These are phyloP conservation scores for Massarina eburnea DNA, from an alignment of 2,329 filamentous ascomycete genomes.

Conservation along the genomic window DNA sequence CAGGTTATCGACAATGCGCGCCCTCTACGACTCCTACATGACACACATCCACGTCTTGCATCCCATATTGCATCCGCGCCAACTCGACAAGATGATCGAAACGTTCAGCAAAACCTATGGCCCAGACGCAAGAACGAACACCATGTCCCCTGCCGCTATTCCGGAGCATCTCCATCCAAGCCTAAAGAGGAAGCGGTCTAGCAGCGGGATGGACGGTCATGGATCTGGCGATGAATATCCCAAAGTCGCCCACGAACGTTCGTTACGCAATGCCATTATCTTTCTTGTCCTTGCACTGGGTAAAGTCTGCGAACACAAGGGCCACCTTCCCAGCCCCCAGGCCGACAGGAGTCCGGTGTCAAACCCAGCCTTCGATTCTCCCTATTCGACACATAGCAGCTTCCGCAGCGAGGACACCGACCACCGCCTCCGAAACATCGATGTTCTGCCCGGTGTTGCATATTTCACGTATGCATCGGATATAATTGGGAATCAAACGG, in stretches of 20 bases:
- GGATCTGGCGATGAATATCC: conserved; percentile 11
- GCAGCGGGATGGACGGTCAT: conserved; percentile 28
- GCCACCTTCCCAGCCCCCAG: conserved; percentile 58
- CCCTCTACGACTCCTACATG: conserved; percentile 58
- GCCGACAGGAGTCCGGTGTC: conserved; percentile 44
- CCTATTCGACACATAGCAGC: conserved; percentile 42
- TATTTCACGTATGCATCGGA: conserved; percentile 87
- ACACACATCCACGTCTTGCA: conserved; percentile 64
- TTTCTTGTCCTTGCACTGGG: conserved; percentile 83
- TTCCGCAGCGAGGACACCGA: conserved; percentile 30
- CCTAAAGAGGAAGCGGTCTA: conserved; percentile 40
- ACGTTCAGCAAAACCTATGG: conserved; percentile 44
- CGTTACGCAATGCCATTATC: conserved; percentile 69
- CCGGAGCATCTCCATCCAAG: conserved; percentile 26
- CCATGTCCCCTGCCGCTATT: conserved; percentile 26
- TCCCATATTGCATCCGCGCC: conserved; percentile 61
- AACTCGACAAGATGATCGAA: conserved; percentile 57
- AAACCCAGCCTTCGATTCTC: conserved; percentile 35
- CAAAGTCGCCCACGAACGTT: conserved; percentile 29
- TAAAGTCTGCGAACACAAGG: conserved; percentile 68
- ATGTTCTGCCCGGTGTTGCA: conserved; percentile 83
- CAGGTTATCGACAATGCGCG: conserved; percentile 52
- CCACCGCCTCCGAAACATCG: conserved; percentile 63
- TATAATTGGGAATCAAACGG: conserved; percentile 79
- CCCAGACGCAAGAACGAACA: conserved; percentile 23